phyloP scores from a whole-genome alignment of 2,329 filamentous ascomycete species.

The Aulographum hederae region DNA sequence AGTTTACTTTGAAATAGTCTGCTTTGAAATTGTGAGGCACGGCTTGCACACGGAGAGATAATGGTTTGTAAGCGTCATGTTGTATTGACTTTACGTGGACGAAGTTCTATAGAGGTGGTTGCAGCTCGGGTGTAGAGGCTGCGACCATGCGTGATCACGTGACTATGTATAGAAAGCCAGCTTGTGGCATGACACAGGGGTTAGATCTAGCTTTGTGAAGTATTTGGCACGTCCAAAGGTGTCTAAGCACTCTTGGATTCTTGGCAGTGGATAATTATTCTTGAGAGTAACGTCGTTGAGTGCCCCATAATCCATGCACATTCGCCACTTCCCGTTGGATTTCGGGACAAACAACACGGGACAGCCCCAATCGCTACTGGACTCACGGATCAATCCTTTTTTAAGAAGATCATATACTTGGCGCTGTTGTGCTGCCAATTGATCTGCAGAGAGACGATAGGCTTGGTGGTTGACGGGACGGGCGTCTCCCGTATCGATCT shows the following conservation, averaged over 20 bases:
- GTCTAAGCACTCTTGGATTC: slow-evolving; percentile 15
- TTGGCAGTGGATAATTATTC: slow-evolving; percentile 13
- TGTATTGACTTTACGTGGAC: no score
- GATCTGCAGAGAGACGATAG: not conserved
- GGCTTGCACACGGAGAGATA: no score
- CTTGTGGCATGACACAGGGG: not conserved
- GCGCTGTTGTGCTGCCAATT: slow-evolving; percentile 1
- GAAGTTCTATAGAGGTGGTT: no score
- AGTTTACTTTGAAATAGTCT: no score
- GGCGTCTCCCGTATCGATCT: not conserved
- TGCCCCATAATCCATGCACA: slow-evolving; percentile 18
- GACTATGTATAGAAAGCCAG: no score
- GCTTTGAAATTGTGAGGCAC: no score
- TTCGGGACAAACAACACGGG: slow-evolving; percentile 17
- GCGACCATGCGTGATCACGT: no score
- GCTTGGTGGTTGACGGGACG: not conserved
- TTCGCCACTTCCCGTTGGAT: slow-evolving; percentile 10
- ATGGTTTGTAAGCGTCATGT: no score
- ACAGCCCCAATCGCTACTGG: slow-evolving; percentile 6
- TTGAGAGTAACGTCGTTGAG: slow-evolving; percentile 19
- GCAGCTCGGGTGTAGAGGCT: no score
- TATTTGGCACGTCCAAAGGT: slow-evolving; percentile 9
- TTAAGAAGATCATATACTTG: slow-evolving; percentile 8
- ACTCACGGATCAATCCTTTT: slow-evolving; percentile 8
- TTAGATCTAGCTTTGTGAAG: slow-evolving; percentile 16